Base-by-base conservation (phyloP, 768 basidiomycete genomes). In the Auricularia sp. region DNA sequence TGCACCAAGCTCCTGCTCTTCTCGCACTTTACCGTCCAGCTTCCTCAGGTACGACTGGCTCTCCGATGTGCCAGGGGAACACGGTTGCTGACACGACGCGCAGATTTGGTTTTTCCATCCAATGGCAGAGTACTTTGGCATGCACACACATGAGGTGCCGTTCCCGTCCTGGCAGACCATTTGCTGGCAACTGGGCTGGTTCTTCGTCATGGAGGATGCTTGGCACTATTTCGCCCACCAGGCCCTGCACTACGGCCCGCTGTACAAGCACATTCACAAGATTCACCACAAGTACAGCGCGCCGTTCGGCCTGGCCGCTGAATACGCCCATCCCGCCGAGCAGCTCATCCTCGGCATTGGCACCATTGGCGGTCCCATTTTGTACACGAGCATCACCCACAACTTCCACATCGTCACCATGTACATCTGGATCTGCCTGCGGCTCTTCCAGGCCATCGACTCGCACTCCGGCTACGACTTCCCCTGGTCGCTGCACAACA, bases 391-490 rank as follows among this genome's bases (percentile, higher is more conserved):
- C 77, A 83, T 90, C 73, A 86, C 85, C 35, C 75, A 78, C 64
- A 80, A 90, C 75, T 80, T 98, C 59, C 97, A 99, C 79, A 92
- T 99, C 71, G 70, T 94, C 71, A 91, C 95, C 13, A 88, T 98
- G 70, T 97, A 95, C 77, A 69, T 91, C 68, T 98, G 96, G 95
- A 92, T 98, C 72, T 86, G 86, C 8, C 84, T 96, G 62, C 86
- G 95, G 42, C 85, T 99, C 42, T 97, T 94, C 87, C 97, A 99
- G 56, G 64, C 64, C 44, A 86, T 99, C 69, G 97, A 99, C 68
- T 88, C 96, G 3, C 97, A 99, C 83, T 92, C 89, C 61, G 96
- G 96, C 59, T 98, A 97, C 75, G 92, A 98, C 75, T 99, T 99
- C 84, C 96, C 97, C 0, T 98, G 94, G 95, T 95, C 92, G 4